A percentile compares a stretch with the other conserved stretches of the same genome.
Conservation (phyloP, 208 protist species). For the Crithidia expoeki region DNA sequence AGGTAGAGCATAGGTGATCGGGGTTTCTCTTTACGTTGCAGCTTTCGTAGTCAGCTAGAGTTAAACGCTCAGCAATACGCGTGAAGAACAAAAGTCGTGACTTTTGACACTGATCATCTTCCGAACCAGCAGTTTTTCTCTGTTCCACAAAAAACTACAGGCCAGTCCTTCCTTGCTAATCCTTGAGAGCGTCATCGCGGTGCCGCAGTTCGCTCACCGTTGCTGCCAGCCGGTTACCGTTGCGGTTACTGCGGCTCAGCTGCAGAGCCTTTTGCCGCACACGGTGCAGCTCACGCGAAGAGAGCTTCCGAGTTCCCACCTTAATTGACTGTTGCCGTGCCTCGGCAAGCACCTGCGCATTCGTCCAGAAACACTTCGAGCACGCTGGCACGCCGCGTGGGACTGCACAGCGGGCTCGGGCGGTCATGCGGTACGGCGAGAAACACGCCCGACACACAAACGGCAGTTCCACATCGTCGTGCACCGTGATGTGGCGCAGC, state of each 20-base stretch:
- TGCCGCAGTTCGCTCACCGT: slow-evolving; percentile 47
- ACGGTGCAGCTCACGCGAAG: slow-evolving; percentile 6
- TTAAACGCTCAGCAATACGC: too few species aligned
- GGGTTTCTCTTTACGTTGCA: too few species aligned
- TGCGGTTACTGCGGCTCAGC: slow-evolving; percentile 32
- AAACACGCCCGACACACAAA: slow-evolving; percentile 83
- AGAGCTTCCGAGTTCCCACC: background rate
- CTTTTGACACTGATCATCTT: too few species aligned
- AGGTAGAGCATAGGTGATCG: too few species aligned
- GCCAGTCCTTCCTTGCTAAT: slow-evolving; percentile 24
- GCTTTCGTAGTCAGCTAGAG: too few species aligned
- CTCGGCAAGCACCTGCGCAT: slow-evolving; percentile 26
- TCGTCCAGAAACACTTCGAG: slow-evolving; percentile 66
- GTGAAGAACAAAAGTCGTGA: too few species aligned
- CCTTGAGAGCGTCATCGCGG: slow-evolving; percentile 44
- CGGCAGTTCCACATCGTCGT: slow-evolving; percentile 56
- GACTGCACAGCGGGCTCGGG: slow-evolving; percentile 61
- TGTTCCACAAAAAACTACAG: background rate
- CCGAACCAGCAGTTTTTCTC: too few species aligned
- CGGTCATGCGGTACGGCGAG: slow-evolving; percentile 69
- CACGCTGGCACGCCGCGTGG: slow-evolving; percentile 55
- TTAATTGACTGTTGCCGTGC: slow-evolving; percentile 16
- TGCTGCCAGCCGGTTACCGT: slow-evolving; percentile 29
- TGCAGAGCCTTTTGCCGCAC: slow-evolving; percentile 29
- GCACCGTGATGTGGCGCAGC: slow-evolving; percentile 58